These are phyloP conservation scores for Salix purpurea DNA, from an alignment of 345 rosid genomes.

Conservation along the genomic window DNA sequence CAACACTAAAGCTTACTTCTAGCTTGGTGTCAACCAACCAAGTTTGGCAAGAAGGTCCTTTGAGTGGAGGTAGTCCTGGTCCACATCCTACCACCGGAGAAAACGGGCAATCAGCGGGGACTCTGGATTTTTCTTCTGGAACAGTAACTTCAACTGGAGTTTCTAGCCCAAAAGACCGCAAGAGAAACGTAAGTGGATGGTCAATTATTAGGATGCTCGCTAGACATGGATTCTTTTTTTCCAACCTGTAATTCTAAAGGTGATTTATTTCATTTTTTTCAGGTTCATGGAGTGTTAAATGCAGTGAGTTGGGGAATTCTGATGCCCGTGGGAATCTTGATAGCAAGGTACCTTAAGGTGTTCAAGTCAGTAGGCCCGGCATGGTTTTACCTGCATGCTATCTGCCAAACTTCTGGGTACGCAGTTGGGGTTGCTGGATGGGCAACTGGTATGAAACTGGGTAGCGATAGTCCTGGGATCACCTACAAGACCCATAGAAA, in stretches of 20 bases:
- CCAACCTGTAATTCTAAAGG: neutral
- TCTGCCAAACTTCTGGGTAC: conserved; percentile 72
- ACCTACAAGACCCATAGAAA: conserved; percentile 48
- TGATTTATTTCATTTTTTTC: conserved; percentile 9
- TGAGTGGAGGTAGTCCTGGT: conserved; percentile 15
- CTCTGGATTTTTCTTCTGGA: conserved; percentile 48
- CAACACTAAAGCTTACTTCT: conserved; percentile 43
- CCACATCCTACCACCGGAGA: neutral
- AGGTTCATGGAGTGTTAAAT: conserved; percentile 82
- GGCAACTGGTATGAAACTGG: conserved; percentile 79
- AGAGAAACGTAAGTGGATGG: conserved; percentile 62
- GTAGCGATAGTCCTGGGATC: conserved; percentile 44
- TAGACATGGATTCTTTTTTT: neutral
- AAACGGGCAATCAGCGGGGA: conserved; percentile 29
- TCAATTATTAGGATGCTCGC: neutral
- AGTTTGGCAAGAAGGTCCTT: conserved; percentile 68
- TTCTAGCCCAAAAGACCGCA: conserved; percentile 29
- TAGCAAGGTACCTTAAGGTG: conserved; percentile 80
- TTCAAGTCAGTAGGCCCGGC: conserved; percentile 69
- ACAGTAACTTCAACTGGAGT: conserved; percentile 26
- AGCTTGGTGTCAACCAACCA: conserved; percentile 34
- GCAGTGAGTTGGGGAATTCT: conserved; percentile 85
- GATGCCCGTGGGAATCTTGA: conserved; percentile 70
- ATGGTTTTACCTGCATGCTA: conserved; percentile 81
- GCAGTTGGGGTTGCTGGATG: conserved; percentile 75